These are phyloP conservation scores for Bryum argenteum DNA, from an alignment of 225 moss, liverwort and hornwort species.

Conservation along the genomic window DNA sequence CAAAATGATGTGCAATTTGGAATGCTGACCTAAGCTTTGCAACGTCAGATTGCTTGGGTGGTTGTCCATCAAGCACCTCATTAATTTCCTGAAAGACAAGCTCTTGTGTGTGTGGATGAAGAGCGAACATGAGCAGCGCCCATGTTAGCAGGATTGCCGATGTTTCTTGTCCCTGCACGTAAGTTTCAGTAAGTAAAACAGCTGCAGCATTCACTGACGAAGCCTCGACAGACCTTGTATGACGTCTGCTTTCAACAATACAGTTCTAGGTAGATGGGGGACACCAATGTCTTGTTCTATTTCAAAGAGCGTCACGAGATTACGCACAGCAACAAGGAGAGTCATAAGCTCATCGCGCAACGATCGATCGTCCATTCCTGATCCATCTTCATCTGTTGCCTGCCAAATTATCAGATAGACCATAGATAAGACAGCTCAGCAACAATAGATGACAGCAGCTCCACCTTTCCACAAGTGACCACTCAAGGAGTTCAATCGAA, in stretches of 20 bases:
- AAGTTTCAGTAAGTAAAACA: not conserved
- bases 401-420: conserved; percentile 17
- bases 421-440: not conserved
- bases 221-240: not conserved
- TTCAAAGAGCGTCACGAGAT: not conserved
- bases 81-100: conserved; percentile 52
- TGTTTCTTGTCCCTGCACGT: conserved; percentile 74
- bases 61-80: conserved; percentile 46
- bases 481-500: not conserved
- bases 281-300: not conserved
- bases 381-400: conserved; percentile 83
- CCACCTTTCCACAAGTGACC: not conserved
- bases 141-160: conserved; percentile 73
- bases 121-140: conserved; percentile 75
- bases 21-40: conserved; percentile 53
- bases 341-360: conserved; percentile 89
- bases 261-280: too few relatives aligned
- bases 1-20: too few relatives aligned
- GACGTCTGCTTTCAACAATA: too few relatives aligned
- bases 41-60: conserved; percentile 55
- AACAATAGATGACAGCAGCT: not conserved
- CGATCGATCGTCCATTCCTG: conserved; percentile 66
- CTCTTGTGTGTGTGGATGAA: conserved; percentile 58
- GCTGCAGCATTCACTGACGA: not conserved
- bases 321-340: conserved; percentile 69